Evolutionary conservation across 176 grass and related monocot species (phyloP), one percentile per base, ranked within the genome.

Genomic region (Juncus inflexus): DNA sequence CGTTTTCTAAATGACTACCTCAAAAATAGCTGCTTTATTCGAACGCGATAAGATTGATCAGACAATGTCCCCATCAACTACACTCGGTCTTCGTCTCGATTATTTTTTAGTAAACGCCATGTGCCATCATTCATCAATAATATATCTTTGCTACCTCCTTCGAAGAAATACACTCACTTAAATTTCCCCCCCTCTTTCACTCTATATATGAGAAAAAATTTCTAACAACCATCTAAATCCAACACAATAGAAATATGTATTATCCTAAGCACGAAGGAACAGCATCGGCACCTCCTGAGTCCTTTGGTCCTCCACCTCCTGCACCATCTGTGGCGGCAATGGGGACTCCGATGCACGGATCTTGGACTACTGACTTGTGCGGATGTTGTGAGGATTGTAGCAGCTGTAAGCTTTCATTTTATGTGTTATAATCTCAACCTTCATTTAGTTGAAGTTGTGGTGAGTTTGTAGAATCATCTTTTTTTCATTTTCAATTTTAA

Each of bases 321-420:
- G 3, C 15, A 37, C 3, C 8, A 3, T 14, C 42, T 7, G 7
- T 9, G 9, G 6, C 63, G 51, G 3, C 51, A 7, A 12, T 40
- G 58, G 40, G 49, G 49, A 12, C 7, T 64, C 61, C 45, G 28
- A 3, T 9, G 8, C 13, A 10, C 2, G 13, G 43, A 9, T 12
- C 6, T 15, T 69, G 65, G 65, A 69, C 65, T 0, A 55, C 65
- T 10, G 35, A 8, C 12, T 52, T 69, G 3, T 69, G 50, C 3
- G 13, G 36, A 19, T 69, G 65, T 52, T 69, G 1, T 4, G 65
- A 55, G 1, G 65, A 69, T 13, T 55, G 36, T 16, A 37, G 15
- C 65, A 69, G 65, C 37, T 55, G 65, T 69, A 54, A 69, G 65
- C 5, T n/a, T 55, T 6, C 12, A 68, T n/a, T 15, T 64, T 15